A percentile compares a stretch with the other conserved stretches of the same genome.
Conservation (phyloP, 345 rosid species). For the Dovyalis caffra region DNA sequence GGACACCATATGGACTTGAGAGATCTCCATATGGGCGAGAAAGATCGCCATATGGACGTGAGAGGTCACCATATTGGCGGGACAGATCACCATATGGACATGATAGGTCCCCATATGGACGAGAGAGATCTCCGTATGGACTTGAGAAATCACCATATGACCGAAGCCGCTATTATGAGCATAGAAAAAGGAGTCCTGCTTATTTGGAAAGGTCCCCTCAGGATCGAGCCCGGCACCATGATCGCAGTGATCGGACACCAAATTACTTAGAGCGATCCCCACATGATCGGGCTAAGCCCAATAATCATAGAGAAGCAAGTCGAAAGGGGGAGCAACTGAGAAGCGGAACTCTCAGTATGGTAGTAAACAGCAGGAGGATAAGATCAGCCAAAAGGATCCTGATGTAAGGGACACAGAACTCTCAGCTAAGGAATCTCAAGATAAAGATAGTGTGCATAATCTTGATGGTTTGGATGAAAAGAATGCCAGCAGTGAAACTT, state of each 20-base stretch:
- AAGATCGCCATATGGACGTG: conserved; percentile 17
- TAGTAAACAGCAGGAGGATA: conserved; percentile 55
- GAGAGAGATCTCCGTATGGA: conserved; percentile 46
- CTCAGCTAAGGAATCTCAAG: conserved; percentile 59
- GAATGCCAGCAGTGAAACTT: conserved; percentile 40
- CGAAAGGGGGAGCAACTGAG: conserved; percentile 59
- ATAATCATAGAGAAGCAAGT: conserved; percentile 46
- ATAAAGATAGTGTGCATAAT: conserved; percentile 34
- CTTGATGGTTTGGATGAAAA: conserved; percentile 45
- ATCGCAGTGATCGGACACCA: conserved; percentile 65
- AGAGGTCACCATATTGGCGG: conserved; percentile 20
- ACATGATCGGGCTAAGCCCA: conserved; percentile 51
- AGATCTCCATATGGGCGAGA: conserved; percentile 28
- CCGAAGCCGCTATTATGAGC: conserved; percentile 59
- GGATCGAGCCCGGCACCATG: conserved; percentile 49
- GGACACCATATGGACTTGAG: conserved; percentile 39
- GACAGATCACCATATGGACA: conserved; percentile 25
- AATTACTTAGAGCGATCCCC: conserved; percentile 60
- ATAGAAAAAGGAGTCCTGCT: conserved; percentile 76
- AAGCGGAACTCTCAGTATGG: conserved; percentile 53
- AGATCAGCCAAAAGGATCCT: conserved; percentile 47
- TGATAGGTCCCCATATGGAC: conserved; percentile 36
- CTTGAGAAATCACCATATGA: conserved; percentile 77
- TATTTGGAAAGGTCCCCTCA: conserved; percentile 62
- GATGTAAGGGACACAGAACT: conserved; percentile 40